phyloP scores from a whole-genome alignment of 2,329 filamentous ascomycete genomes.

The Capronia coronata region DNA sequence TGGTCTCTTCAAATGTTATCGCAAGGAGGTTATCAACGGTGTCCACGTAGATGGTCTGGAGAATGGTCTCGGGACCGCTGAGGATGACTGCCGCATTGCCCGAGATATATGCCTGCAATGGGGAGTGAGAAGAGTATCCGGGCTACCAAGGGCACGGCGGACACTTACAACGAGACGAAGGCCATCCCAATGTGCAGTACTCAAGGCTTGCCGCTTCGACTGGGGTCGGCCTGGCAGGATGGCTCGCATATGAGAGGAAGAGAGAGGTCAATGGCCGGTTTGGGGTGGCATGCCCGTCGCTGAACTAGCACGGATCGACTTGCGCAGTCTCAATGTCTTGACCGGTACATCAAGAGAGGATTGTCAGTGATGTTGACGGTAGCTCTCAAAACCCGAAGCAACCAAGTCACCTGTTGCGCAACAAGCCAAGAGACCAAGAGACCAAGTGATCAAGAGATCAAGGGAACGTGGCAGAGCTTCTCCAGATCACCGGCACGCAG shows the following conservation, averaged over 20 bases:
- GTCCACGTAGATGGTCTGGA: conserved; percentile 89
- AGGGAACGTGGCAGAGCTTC: no score
- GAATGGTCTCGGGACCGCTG: conserved; percentile 62
- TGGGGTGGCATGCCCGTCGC: conserved; percentile 4
- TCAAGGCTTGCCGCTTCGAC: conserved; percentile 69
- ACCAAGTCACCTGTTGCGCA: neutral
- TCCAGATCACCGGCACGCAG: no score
- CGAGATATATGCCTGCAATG: conserved; percentile 70
- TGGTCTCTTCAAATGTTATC: conserved; percentile 70
- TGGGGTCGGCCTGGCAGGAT: conserved; percentile 73
- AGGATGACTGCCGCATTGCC: conserved; percentile 83
- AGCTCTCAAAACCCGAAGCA: no score
- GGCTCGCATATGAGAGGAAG: conserved; percentile 59
- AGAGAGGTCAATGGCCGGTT: conserved; percentile 10
- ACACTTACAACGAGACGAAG: conserved; percentile 64
- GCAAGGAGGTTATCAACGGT: conserved; percentile 62
- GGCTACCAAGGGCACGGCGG: conserved; percentile 4
- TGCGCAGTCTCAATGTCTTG: neutral
- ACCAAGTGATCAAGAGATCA: no score
- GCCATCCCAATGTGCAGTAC: conserved; percentile 65
- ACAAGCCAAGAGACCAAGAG: no score
- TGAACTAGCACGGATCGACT: no score
- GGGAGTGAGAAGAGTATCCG: conserved; percentile 1
- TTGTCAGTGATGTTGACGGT: neutral
- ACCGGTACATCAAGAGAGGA: neutral